These are phyloP conservation scores for Eimeria brunetti DNA, from an alignment of 169 alveolate genomes.

Conservation along the genomic window DNA sequence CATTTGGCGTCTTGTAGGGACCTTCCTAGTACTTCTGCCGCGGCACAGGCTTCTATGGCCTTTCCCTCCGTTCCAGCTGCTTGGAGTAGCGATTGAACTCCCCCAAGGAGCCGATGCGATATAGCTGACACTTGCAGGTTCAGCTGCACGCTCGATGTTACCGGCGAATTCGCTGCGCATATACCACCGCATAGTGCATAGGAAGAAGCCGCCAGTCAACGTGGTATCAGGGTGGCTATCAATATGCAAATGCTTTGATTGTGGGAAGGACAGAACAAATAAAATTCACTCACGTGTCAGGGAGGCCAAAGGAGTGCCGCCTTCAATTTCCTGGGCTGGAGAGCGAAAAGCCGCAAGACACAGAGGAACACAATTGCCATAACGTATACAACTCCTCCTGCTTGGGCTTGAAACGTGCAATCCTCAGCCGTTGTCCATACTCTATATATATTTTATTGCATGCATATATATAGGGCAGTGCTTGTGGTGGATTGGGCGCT, in stretches of 20 bases:
- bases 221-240: background rate
- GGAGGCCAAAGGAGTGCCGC: conserved; percentile 50
- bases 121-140: conserved; percentile 16
- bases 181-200: background rate
- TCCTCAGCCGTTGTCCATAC: no score
- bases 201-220: background rate
- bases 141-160: conserved; percentile 53
- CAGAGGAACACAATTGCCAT: background rate
- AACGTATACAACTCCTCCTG: background rate
- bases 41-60: conserved; percentile 61
- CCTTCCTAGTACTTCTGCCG: conserved; percentile 61
- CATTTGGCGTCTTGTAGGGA: conserved; percentile 37
- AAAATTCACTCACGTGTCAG: conserved; percentile 25
- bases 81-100: conserved; percentile 5
- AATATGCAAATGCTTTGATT: background rate
- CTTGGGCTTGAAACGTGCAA: background rate
- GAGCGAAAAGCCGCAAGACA: background rate
- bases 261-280: background rate
- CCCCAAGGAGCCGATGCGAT: conserved; percentile 47
- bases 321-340: conserved; percentile 38
- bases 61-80: conserved; percentile 14
- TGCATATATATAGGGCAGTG: no score
- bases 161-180: conserved; percentile 40
- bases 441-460: no score
- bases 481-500: background rate